Base-by-base conservation (phyloP, 495 filamentous ascomycete genomes). In the Oidiodendron maius region DNA sequence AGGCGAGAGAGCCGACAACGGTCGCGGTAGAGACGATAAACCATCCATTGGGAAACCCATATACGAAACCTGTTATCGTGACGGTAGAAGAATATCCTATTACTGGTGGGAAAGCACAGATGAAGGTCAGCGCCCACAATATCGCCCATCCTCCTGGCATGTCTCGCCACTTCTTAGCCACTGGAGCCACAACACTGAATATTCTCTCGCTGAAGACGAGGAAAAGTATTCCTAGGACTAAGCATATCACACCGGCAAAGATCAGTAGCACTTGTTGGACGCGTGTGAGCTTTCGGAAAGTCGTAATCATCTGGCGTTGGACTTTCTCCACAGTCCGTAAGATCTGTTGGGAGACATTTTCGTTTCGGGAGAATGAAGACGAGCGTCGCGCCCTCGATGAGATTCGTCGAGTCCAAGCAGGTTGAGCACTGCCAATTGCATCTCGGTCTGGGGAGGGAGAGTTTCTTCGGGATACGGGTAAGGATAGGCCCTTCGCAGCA, bases 41-140 rank as follows among this genome's bases (percentile, higher is more conserved):
- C 93, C 93, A 98, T 40, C 93, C 93, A 56, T 80, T 77, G 51
- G 90, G 89, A 53, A 96, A 83, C 0, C 90, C 94, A 68, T 88
- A 98, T n/a, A 98, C 80, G 61, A 96, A 96, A 0, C 93, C 93
- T 11, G 87, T 71, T 22, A 95, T 71, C 1, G 89, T 96, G n/a
- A 94, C 75, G 50, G 82, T 81, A 0, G 86, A 87, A 22, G 83
- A 86, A 71, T 95, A 96, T 6, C 93, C 93, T 57, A 98, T 85
- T 50, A 96, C 61, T 2, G 93, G 93, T 2, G 93, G 93, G 64
- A 98, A 95, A 0, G 84, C 88, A 8, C 84, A 81, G 25, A 78
- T 63, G 60, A 90, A 91, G 16, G 83, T 86, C 59, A 89, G 65
- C 1, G 78, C 58, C 81, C 88, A 96, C 18, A 95, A 67, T 17